Conservation (phyloP, 1,284 basidiomycete species). For the Apiotrichum mycotoxinovorans region DNA sequence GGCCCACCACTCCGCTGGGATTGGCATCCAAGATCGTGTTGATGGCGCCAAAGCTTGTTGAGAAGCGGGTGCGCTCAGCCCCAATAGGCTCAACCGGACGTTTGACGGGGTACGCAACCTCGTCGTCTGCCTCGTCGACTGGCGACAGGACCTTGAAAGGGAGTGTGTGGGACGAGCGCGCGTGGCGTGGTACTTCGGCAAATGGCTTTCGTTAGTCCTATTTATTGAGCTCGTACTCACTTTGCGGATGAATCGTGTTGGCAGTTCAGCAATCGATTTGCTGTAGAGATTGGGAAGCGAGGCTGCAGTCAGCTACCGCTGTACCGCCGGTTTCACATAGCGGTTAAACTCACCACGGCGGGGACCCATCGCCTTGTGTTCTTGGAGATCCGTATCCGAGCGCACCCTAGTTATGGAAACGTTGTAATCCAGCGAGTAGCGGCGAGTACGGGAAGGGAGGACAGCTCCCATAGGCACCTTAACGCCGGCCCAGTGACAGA, state of each 20-base stretch:
- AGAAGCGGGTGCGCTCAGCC: slow-evolving; percentile 5
- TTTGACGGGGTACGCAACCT: not conserved
- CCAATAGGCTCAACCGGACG: slow-evolving; percentile 11
- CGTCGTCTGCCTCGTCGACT: slow-evolving; percentile 4
- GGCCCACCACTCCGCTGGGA: too few species aligned
- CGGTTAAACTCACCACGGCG: slow-evolving; percentile 2
- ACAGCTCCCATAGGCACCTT: slow-evolving; percentile 20
- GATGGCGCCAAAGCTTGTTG: not conserved
- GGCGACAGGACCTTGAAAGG: slow-evolving; percentile 5
- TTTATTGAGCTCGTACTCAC: not conserved
- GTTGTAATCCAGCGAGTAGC: not conserved
- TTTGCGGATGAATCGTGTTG: not conserved
- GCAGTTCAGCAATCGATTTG: not conserved
- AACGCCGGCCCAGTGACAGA: slow-evolving; percentile 13
- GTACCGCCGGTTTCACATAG: not conserved
- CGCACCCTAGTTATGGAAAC: not conserved
- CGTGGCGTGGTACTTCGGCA: too few species aligned
- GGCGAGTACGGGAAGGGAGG: not conserved
- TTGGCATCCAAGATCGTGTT: too few species aligned
- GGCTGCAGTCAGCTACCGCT: not conserved
- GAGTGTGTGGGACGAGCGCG: too few species aligned
- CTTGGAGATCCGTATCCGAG: not conserved
- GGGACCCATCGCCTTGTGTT: not conserved
- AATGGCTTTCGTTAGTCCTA: not conserved
- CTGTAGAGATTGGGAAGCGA: not conserved